Evolutionary conservation across 305 asterid genomes (phyloP).

Genomic region (Plantago lanceolata): DNA sequence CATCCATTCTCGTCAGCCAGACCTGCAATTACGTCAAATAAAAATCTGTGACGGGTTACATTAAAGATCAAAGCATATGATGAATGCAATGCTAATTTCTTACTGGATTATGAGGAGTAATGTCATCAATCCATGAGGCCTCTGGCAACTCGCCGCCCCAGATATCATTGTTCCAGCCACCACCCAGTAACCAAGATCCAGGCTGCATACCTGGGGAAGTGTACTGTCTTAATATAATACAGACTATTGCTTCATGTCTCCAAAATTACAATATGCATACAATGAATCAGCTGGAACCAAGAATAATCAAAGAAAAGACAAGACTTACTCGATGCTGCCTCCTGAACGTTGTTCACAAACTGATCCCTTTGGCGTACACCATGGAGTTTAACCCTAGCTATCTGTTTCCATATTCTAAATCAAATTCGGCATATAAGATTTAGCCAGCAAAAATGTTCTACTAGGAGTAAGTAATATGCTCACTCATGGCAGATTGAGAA

Average conservation of each 20-base stretch:
- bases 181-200: constrained; percentile 88
- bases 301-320: constrained; percentile 14
- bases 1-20: constrained; percentile 92
- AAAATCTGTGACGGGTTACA: constrained; percentile 13
- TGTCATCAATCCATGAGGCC: constrained; percentile 92
- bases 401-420: constrained; percentile 44
- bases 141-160: constrained; percentile 95
- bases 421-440: constrained; percentile 25
- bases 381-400: constrained; percentile 64
- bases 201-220: constrained; percentile 46
- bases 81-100: constrained; percentile 25
- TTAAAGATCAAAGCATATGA: constrained; percentile 25
- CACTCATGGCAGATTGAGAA: background rate
- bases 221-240: background rate
- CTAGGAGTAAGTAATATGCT: background rate
- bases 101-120: constrained; percentile 87
- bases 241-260: background rate
- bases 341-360: constrained; percentile 61
- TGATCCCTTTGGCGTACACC: constrained; percentile 56
- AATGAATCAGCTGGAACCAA: background rate
- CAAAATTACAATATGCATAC: background rate
- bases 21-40: constrained; percentile 43
- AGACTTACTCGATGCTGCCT: constrained; percentile 68
- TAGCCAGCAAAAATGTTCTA: constrained; percentile 8
- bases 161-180: constrained; percentile 94